Percentiles rank a stretch among this genome's conserved stretches.
phyloP scores from a whole-genome alignment of 1,284 basidiomycete species.

The Testicularia cyperi region DNA sequence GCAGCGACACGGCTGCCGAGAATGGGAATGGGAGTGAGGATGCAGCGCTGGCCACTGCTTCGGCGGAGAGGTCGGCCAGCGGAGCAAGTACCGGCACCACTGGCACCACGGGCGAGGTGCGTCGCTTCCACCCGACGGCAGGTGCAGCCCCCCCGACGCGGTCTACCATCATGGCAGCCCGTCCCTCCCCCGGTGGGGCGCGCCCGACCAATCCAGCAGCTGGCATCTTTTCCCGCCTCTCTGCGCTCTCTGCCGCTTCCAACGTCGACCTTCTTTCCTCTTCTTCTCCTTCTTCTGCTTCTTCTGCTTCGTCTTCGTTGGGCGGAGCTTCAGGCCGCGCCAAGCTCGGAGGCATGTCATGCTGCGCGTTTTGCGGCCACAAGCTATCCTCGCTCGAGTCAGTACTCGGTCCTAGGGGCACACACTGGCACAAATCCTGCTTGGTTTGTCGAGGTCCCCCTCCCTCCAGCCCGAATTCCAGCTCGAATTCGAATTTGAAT shows the following conservation, averaged over 20 bases:
- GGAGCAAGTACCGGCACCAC: not conserved
- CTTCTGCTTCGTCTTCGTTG: not conserved
- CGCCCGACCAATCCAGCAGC: constrained; percentile 26
- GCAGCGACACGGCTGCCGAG: too few species aligned
- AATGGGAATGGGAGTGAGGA: too few species aligned
- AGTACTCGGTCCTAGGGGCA: constrained; percentile 37
- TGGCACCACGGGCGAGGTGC: not conserved
- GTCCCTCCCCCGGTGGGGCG: not conserved
- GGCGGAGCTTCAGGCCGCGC: not conserved
- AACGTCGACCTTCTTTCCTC: not conserved
- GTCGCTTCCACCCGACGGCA: constrained; percentile 36
- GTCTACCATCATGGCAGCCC: constrained; percentile 10
- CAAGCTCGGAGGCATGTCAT: constrained; percentile 36
- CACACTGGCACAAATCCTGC: constrained; percentile 40
- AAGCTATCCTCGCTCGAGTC: constrained; percentile 40
- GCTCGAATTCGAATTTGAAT: too few species aligned
- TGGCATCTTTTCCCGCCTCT: constrained; percentile 26
- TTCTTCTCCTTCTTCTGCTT: too few species aligned
- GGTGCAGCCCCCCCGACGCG: constrained; percentile 41
- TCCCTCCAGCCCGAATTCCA: not conserved
- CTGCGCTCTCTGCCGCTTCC: constrained; percentile 6
- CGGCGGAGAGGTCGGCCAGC: too few species aligned
- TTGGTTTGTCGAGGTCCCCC: constrained; percentile 28
- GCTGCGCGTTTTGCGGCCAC: constrained; percentile 33
- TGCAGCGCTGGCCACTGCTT: too few species aligned